phyloP scores from a whole-genome alignment of 345 rosid genomes.

The Salix suchowensis region DNA sequence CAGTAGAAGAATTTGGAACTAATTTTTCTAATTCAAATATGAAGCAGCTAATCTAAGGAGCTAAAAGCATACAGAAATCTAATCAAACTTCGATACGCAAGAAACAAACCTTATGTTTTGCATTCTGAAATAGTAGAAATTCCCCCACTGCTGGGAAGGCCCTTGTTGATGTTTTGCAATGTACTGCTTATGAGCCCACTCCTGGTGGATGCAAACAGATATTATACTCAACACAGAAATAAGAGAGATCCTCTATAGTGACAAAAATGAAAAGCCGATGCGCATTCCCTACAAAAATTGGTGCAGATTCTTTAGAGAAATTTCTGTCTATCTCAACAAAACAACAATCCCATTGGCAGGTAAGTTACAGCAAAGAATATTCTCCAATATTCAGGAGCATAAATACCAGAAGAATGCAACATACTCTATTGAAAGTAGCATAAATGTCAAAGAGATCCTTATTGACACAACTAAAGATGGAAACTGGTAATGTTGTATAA shows the following conservation, averaged over 20 bases:
- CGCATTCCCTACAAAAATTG: neutral
- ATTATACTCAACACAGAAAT: neutral
- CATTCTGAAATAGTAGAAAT: slow-evolving; percentile 94
- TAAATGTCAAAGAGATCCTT: slow-evolving; percentile 1
- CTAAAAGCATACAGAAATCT: neutral
- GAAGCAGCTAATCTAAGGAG: neutral
- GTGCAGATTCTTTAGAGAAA: neutral
- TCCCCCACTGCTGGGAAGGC: slow-evolving; percentile 92
- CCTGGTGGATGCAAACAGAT: slow-evolving; percentile 44
- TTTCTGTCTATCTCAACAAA: neutral
- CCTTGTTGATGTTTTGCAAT: slow-evolving; percentile 88
- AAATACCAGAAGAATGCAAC: neutral
- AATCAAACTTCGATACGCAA: neutral
- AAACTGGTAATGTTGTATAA: neutral
- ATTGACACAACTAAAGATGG: neutral
- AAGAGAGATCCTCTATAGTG: neutral
- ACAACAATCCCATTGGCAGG: neutral
- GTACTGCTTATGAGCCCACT: slow-evolving; percentile 95
- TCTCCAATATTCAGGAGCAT: neutral
- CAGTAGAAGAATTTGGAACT: neutral
- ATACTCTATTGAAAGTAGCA: neutral
- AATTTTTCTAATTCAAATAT: neutral
- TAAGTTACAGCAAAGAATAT: neutral
- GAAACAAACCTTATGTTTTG: slow-evolving; percentile 72
- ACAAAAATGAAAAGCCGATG: neutral